Evolutionary conservation across 257 asterid genomes (phyloP).

Genomic region (Fraxinus cuspidata): DNA sequence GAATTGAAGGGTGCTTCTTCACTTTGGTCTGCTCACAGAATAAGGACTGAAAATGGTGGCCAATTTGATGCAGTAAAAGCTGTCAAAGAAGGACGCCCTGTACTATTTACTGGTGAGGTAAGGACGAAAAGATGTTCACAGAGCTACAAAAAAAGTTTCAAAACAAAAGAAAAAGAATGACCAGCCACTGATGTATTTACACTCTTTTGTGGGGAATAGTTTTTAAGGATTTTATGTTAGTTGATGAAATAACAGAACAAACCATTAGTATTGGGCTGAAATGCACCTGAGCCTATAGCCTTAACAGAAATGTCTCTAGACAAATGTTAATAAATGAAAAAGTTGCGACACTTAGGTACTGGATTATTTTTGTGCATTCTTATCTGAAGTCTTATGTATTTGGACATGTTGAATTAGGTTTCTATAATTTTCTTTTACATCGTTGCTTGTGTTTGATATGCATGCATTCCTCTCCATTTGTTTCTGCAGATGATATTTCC

Average conservation of each 20-base stretch:
- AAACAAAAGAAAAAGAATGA: not conserved
- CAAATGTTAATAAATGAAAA: not conserved
- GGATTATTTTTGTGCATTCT: not conserved
- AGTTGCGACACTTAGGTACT: not conserved
- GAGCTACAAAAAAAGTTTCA: constrained; percentile 1
- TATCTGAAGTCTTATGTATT: not conserved
- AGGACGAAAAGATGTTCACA: constrained; percentile 21
- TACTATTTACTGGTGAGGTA: constrained; percentile 94
- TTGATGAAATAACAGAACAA: not conserved
- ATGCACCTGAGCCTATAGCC: not conserved
- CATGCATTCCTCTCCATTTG: constrained; percentile 4
- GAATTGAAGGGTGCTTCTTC: constrained; percentile 76
- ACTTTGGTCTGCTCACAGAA: constrained; percentile 83
- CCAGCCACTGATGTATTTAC: too few species aligned
- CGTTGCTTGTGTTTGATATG: not conserved
- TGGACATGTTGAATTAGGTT: not conserved
- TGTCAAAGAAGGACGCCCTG: constrained; percentile 68
- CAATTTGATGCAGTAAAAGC: constrained; percentile 79
- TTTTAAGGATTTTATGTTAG: too few species aligned
- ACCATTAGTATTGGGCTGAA: not conserved
- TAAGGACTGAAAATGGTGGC: constrained; percentile 57
- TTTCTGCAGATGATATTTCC: constrained; percentile 83
- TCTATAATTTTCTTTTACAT: not conserved
- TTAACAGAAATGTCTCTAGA: not conserved
- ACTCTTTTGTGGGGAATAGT: too few species aligned